A percentile compares a stretch with the other conserved stretches of the same genome.
These are phyloP conservation scores for Boletus subparvulus DNA, from an alignment of 768 basidiomycete genomes.

Conservation along the genomic window DNA sequence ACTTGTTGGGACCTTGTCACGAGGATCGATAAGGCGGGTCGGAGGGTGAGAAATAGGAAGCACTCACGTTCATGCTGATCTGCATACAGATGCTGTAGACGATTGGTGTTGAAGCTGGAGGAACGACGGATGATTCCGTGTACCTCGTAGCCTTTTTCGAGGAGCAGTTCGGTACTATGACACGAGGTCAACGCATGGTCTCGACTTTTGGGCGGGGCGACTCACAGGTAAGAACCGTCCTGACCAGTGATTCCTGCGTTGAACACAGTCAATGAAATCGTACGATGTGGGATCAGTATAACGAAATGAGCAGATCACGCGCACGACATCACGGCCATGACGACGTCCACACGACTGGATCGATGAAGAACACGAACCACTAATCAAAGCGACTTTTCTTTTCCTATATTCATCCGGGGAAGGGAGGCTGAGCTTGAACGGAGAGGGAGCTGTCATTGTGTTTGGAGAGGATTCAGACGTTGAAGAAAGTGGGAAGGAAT, in stretches of 20 bases:
- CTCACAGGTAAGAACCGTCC: conserved; percentile 93
- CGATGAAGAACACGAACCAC: conserved; percentile 51
- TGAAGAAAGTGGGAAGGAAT: neutral
- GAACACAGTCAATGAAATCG: conserved; percentile 9
- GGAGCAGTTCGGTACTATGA: conserved; percentile 73
- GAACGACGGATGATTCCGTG: conserved; percentile 97
- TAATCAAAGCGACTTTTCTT: conserved; percentile 92
- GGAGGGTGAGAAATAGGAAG: neutral
- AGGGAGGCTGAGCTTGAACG: conserved; percentile 57
- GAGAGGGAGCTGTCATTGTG: conserved; percentile 18
- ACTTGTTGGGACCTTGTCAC: conserved; percentile 61
- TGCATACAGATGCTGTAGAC: conserved; percentile 89
- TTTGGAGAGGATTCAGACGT: neutral
- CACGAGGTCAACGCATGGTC: conserved; percentile 4
- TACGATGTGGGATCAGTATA: neutral
- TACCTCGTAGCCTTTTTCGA: conserved; percentile 87
- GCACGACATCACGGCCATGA: neutral
- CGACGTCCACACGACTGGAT: conserved; percentile 3
- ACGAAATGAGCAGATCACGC: neutral
- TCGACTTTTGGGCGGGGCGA: conserved; percentile 4
- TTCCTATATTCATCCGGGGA: conserved; percentile 80
- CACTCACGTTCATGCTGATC: conserved; percentile 88
- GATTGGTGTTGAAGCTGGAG: conserved; percentile 96
- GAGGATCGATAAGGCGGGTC: conserved; percentile 3
- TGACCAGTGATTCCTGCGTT: conserved; percentile 88